These are phyloP conservation scores for Psilocybe mexicana DNA, from an alignment of 1,284 basidiomycete genomes.

Conservation along the genomic window DNA sequence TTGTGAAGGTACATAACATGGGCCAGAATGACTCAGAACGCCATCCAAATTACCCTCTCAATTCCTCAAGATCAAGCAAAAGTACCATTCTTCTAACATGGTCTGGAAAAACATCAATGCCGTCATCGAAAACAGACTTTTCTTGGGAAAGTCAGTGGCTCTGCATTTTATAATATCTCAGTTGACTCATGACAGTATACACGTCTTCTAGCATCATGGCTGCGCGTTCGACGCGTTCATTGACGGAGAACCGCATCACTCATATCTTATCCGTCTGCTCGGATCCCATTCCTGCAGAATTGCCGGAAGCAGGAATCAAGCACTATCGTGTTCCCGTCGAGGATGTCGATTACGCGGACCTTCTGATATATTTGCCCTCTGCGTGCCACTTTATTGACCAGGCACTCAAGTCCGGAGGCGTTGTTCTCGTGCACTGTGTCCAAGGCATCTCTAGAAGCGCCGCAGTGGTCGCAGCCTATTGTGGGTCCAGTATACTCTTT, in stretches of 20 bases:
- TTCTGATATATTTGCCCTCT: constrained; percentile 75
- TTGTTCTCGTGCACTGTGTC: constrained; percentile 82
- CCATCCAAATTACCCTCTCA: constrained; percentile 20
- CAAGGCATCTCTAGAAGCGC: constrained; percentile 84
- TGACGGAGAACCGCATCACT: constrained; percentile 73
- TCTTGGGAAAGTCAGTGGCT: constrained; percentile 71
- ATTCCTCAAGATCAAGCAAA: constrained; percentile 17
- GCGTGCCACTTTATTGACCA: constrained; percentile 81
- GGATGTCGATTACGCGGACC: constrained; percentile 83
- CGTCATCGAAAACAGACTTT: constrained; percentile 68
- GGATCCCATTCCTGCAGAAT: constrained; percentile 73
- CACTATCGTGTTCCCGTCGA: constrained; percentile 75
- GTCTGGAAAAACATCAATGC: constrained; percentile 76
- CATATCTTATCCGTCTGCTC: constrained; percentile 76
- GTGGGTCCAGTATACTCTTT: constrained; percentile 40
- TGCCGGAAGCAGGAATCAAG: constrained; percentile 67
- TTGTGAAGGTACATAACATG: constrained; percentile 22
- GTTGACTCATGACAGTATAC: constrained; percentile 18
- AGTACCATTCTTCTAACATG: constrained; percentile 32
- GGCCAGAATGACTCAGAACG: constrained; percentile 2
- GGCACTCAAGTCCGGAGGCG: constrained; percentile 66
- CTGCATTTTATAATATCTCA: constrained; percentile 18
- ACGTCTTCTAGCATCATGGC: constrained; percentile 57
- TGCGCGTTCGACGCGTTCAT: constrained; percentile 69
- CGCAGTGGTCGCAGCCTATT: constrained; percentile 80